These are phyloP conservation scores for Clavulina sp. DNA, from an alignment of 768 basidiomycete species.

Conservation along the genomic window DNA sequence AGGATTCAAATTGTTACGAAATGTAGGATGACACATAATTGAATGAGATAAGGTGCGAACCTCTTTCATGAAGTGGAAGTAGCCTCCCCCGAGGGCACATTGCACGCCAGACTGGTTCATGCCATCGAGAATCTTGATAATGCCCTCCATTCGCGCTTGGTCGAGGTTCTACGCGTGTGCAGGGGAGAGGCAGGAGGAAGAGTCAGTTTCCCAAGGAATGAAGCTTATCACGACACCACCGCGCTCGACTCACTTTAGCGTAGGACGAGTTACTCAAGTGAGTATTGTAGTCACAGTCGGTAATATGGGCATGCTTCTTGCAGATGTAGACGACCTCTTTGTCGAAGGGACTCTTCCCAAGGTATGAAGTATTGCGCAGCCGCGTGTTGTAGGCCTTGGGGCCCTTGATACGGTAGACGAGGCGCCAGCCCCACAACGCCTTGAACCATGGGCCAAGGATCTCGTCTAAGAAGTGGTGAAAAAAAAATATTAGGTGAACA, in stretches of 20 bases:
- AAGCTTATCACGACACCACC: no score
- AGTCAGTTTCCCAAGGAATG: no score
- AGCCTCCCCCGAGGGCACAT: conserved; percentile 26
- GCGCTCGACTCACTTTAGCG: conserved; percentile 39
- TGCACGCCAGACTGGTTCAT: neutral
- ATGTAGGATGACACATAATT: no score
- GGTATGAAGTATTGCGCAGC: conserved; percentile 19
- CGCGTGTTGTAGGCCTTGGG: no score
- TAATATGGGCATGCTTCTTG: conserved; percentile 27
- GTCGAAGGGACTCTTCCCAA: conserved; percentile 42
- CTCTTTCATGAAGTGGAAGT: conserved; percentile 57
- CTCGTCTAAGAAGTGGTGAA: no score
- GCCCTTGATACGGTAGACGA: no score
- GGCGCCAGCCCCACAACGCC: no score
- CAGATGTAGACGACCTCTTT: conserved; percentile 24
- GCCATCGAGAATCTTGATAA: neutral
- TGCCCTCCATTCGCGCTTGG: neutral
- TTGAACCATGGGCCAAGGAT: no score
- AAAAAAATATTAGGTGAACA: no score
- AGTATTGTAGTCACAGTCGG: conserved; percentile 55
- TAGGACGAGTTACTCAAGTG: conserved; percentile 75
- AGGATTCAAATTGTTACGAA: no score
- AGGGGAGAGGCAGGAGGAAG: no score
- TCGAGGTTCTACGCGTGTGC: neutral
- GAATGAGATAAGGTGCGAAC: no score